Evolutionary conservation across 2,329 filamentous ascomycete genomes (phyloP).

Genomic region (Fonsecaea pugnacius): DNA sequence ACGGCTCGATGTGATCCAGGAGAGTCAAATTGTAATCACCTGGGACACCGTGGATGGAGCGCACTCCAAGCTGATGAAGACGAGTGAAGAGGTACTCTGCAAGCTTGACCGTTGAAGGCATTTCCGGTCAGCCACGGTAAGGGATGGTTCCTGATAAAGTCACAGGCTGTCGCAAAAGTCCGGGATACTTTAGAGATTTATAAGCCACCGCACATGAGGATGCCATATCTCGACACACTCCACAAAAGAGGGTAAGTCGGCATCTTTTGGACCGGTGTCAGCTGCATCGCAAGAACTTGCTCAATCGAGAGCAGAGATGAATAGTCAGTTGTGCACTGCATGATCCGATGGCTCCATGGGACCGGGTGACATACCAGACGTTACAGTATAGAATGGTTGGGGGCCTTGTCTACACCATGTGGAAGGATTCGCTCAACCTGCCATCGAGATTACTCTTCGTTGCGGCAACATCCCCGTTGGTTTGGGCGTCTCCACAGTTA

Average conservation of each 20-base stretch:
- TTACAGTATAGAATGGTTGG: neutral
- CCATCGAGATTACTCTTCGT: neutral
- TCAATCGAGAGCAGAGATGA: neutral
- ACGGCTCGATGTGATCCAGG: slow-evolving; percentile 61
- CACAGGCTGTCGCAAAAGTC: neutral
- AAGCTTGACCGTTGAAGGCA: slow-evolving; percentile 46
- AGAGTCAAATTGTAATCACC: slow-evolving; percentile 51
- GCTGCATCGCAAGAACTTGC: neutral
- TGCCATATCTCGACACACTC: neutral
- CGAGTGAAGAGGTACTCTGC: slow-evolving; percentile 56
- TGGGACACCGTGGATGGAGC: slow-evolving; percentile 57
- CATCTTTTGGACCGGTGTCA: neutral
- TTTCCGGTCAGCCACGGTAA: neutral
- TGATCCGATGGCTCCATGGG: neutral
- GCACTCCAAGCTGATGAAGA: slow-evolving; percentile 54
- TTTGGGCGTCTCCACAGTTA: neutral
- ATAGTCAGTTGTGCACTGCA: neutral
- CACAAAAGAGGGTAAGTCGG: neutral
- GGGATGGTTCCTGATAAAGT: neutral
- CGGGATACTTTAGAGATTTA: neutral
- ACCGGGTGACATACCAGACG: neutral
- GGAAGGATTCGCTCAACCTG: neutral
- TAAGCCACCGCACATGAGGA: neutral
- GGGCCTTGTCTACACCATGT: neutral
- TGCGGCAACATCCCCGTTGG: neutral